Evolutionary conservation across 768 basidiomycete genomes (phyloP).

Genomic region (Dacryopinax spathularia): DNA sequence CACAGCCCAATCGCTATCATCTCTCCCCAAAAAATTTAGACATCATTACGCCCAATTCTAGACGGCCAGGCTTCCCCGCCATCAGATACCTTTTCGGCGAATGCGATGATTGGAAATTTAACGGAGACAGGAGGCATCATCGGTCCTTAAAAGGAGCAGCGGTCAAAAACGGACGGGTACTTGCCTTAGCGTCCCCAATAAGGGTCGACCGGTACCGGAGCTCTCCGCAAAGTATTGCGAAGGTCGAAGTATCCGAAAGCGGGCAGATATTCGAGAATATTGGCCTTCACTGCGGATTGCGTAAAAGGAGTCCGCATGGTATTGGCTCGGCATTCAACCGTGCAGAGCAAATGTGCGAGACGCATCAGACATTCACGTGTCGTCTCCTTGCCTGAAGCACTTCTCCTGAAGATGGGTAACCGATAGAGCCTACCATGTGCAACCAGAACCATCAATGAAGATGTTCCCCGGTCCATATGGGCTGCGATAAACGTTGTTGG

Average conservation of each 20-base stretch:
- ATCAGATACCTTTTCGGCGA: too few relatives aligned
- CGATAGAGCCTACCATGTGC: too few relatives aligned
- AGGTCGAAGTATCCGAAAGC: neutral
- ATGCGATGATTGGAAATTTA: too few relatives aligned
- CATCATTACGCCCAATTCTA: neutral
- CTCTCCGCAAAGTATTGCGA: neutral
- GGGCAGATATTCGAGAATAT: neutral
- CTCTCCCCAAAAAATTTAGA: neutral
- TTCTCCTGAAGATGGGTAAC: neutral
- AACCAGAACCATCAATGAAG: too few relatives aligned
- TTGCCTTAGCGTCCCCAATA: too few relatives aligned
- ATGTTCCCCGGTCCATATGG: too few relatives aligned
- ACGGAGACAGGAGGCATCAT: too few relatives aligned
- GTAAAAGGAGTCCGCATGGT: neutral
- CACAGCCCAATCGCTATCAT: neutral
- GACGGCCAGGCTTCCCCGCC: too few relatives aligned
- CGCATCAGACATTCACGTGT: slow-evolving; percentile 1
- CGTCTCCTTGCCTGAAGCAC: neutral
- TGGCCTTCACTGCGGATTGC: neutral
- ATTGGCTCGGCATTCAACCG: neutral
- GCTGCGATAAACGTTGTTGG: too few relatives aligned
- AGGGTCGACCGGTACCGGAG: neutral
- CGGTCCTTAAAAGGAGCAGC: too few relatives aligned
- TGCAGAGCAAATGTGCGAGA: neutral
- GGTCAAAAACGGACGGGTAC: too few relatives aligned